Base-by-base conservation (phyloP, 1,284 basidiomycete genomes). In the Calocybe gambosa region DNA sequence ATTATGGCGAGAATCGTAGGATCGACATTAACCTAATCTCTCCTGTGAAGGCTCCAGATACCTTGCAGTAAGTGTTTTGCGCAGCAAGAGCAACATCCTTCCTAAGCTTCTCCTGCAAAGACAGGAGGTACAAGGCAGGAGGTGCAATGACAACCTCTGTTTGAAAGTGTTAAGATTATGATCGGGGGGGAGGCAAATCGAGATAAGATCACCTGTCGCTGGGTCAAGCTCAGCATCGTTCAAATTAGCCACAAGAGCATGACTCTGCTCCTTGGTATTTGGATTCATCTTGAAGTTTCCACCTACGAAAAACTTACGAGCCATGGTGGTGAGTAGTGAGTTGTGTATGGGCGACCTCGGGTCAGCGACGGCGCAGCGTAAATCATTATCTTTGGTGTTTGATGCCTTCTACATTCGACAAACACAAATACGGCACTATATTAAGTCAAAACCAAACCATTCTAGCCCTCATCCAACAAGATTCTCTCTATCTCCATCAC, bases 231-330 rank as follows among this genome's bases (percentile, higher is more conserved):
- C 71, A 49, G 89, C 89, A 9, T 78, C 68, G 73, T 93, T 93
- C 50, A 95, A 70, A 45, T 69, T 61, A 42, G 80, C 65, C 56
- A 90, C 69, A 58, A 96, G 77, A 42, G 70, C 68, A 57, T 71
- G 70, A 65, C 88, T 83, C 56, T 79, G 75, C 55, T 78, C 74
- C 54, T 72, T 70, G 38, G 82, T 79, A 50, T 73, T 74, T 33
- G 86, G 85, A 74, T 97, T 96, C 82, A 94, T 85, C 75, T 96
- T 96, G 80, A 94, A 95, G 80, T 96, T 96, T 36, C 89, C 92
- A 58, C 93, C 93, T 58, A 90, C 87, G 61, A 90, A 90, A 71
- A 93, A 93, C 67, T 82, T 71, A 62, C 90, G 88, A 53, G 81
- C 49, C 83, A 88, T n/a, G n/a, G n/a, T 88, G 43, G 54, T 63